Conservation (phyloP, 2,329 filamentous ascomycete species). For the Aquanectria penicillioides region DNA sequence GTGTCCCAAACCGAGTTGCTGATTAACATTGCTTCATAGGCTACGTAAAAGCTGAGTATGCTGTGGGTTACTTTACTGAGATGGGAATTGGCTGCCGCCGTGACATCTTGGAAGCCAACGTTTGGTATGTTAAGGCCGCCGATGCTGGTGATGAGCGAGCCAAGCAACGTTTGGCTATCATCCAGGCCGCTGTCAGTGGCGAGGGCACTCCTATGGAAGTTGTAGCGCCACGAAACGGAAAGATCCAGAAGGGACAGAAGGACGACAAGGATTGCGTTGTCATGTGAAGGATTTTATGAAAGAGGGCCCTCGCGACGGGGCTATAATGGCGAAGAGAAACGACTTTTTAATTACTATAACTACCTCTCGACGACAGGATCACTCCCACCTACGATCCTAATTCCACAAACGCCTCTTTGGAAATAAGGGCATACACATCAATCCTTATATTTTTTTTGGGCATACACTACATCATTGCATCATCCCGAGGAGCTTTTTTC, state of each 20-base stretch:
- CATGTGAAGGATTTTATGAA: conserved; percentile 54
- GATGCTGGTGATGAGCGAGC: conserved; percentile 92
- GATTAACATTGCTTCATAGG: conserved; percentile 54
- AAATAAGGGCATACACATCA: background rate
- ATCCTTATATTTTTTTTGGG: conserved; percentile 28
- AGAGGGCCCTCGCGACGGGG: background rate
- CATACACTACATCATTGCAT: conserved; percentile 31
- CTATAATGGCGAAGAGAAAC: conserved; percentile 27
- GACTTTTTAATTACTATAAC: conserved; percentile 39
- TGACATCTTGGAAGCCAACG: conserved; percentile 95
- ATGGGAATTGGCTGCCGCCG: conserved; percentile 97
- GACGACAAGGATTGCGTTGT: conserved; percentile 68
- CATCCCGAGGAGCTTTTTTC: conserved; percentile 15
- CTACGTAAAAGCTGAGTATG: conserved; percentile 84
- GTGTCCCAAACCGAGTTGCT: conserved; percentile 4
- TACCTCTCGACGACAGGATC: conserved; percentile 22
- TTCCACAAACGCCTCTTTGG: conserved; percentile 13
- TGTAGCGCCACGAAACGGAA: conserved; percentile 60
- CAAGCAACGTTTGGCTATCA: conserved; percentile 85
- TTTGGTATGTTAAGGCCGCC: conserved; percentile 97
- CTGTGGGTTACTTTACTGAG: conserved; percentile 96
- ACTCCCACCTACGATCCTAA: conserved; percentile 5
- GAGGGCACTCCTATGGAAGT: conserved; percentile 65
- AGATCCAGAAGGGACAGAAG: conserved; percentile 59
- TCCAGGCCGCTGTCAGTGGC: conserved; percentile 80